Evolutionary conservation across 345 rosid species (phyloP).

Genomic region (Salix udensis): DNA sequence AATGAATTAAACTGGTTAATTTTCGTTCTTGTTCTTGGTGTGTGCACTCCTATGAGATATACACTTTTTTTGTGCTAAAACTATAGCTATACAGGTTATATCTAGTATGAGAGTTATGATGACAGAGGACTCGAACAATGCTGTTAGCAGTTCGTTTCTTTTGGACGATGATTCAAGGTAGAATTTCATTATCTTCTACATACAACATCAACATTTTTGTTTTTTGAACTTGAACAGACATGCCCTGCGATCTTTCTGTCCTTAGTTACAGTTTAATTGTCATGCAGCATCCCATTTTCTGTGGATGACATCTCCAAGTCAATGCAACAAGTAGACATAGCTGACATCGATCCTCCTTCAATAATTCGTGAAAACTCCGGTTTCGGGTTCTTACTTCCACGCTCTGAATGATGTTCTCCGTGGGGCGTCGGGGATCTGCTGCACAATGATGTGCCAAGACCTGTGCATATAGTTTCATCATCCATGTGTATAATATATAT

Average conservation of each 20-base stretch:
- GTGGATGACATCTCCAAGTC: conserved; percentile 98
- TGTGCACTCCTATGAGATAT: not conserved
- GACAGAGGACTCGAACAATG: conserved; percentile 93
- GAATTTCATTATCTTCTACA: not conserved
- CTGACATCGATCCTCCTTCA: conserved; percentile 83
- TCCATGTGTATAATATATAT: conserved; percentile 36
- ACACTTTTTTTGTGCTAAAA: not conserved
- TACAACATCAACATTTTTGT: not conserved
- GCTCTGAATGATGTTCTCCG: conserved; percentile 50
- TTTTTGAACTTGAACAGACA: not conserved
- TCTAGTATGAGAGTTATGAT: conserved; percentile 90
- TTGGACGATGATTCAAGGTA: conserved; percentile 99
- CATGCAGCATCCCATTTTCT: conserved; percentile 89
- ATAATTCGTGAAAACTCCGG: conserved; percentile 87
- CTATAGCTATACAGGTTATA: conserved; percentile 54
- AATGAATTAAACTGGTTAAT: not conserved
- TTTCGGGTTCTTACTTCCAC: conserved; percentile 83
- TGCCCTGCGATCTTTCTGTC: not conserved
- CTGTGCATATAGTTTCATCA: conserved; percentile 28
- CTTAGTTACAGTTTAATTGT: conserved; percentile 14
- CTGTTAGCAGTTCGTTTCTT: conserved; percentile 91
- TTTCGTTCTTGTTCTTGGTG: not conserved
- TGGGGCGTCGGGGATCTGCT: conserved; percentile 2
- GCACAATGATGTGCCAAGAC: not conserved
- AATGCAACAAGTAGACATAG: conserved; percentile 78